Conservation (phyloP, 2,329 filamentous ascomycete genomes). For the Aspergillus calidoustus region DNA sequence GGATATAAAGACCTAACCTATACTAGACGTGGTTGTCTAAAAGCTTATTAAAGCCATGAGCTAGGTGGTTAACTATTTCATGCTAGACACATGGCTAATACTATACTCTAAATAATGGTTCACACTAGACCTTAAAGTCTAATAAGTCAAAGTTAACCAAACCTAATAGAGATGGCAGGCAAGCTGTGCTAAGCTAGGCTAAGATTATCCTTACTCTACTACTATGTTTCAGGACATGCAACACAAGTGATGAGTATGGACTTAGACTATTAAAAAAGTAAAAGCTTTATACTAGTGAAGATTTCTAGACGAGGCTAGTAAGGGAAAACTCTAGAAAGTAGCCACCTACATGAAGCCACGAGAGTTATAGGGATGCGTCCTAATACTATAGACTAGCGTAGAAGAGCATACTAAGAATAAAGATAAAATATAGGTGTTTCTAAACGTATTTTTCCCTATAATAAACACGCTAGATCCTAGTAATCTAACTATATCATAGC, state of each 20-base stretch:
- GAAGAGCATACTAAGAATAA: constrained; percentile 24
- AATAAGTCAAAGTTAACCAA: too few relatives aligned
- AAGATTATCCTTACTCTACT: too few relatives aligned
- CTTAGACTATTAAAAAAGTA: constrained; percentile 25
- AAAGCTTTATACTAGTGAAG: constrained; percentile 28
- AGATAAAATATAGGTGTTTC: constrained; percentile 24
- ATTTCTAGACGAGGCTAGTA: constrained; percentile 28
- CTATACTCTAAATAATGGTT: too few relatives aligned
- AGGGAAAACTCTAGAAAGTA: constrained; percentile 25
- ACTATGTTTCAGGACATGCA: constrained; percentile 22
- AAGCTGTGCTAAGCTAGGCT: too few relatives aligned
- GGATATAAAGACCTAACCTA: too few relatives aligned
- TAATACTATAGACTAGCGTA: constrained; percentile 17
- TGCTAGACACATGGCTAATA: too few relatives aligned
- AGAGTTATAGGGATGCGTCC: constrained; percentile 23
- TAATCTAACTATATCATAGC: neutral
- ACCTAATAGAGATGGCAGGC: too few relatives aligned
- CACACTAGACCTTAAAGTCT: too few relatives aligned
- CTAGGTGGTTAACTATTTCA: too few relatives aligned
- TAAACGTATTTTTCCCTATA: constrained; percentile 26
- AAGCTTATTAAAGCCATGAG: too few relatives aligned
- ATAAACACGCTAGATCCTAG: too few relatives aligned
- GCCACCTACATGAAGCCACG: constrained; percentile 20
- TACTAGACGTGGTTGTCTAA: too few relatives aligned
- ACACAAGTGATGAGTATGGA: constrained; percentile 25